A percentile compares a stretch with the other conserved stretches of the same genome.
Evolutionary conservation across 306 rosid genomes (phyloP).

Genomic region (Prunus salicina): DNA sequence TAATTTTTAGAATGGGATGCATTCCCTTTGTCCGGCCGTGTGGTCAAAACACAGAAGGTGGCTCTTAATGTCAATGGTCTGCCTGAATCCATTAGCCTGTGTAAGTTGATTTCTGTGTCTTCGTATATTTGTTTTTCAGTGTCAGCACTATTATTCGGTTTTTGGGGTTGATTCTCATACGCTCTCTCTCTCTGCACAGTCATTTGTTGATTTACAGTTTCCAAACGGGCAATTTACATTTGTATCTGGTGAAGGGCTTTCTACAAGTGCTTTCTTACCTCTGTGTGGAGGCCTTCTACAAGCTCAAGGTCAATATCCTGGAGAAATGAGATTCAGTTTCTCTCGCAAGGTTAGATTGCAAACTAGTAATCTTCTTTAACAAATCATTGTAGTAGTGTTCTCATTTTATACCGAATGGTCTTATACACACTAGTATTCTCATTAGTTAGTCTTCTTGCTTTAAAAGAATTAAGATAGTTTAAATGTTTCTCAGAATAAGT

Average conservation of each 20-base stretch:
- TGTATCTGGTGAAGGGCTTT: conserved; percentile 92
- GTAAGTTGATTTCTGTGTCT: conserved; percentile 57
- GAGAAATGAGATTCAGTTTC: conserved; percentile 97
- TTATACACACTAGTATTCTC: background rate
- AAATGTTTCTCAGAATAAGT: conserved; percentile 58
- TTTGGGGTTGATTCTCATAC: conserved; percentile 15
- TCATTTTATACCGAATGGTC: background rate
- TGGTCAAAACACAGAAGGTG: conserved; percentile 98
- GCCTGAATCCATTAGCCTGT: conserved; percentile 88
- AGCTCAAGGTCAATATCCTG: conserved; percentile 99
- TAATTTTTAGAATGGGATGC: conserved; percentile 83
- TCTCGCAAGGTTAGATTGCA: conserved; percentile 79
- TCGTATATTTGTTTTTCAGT: background rate
- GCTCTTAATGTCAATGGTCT: conserved; percentile 94
- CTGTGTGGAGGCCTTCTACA: conserved; percentile 93
- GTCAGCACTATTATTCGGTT: conserved; percentile 2
- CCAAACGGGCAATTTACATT: conserved; percentile 95
- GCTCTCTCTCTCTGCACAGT: conserved; percentile 41
- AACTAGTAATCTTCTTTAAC: conserved; percentile 5
- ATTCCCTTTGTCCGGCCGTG: conserved; percentile 97
- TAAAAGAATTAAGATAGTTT: conserved; percentile 23
- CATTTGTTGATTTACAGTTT: conserved; percentile 96
- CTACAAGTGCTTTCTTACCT: conserved; percentile 84
- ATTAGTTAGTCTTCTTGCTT: background rate
- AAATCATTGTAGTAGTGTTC: background rate